Evolutionary conservation across 2,329 filamentous ascomycete species (phyloP), one percentile per base, ranked within the genome.

Genomic region (Corinectria fuckeliana): DNA sequence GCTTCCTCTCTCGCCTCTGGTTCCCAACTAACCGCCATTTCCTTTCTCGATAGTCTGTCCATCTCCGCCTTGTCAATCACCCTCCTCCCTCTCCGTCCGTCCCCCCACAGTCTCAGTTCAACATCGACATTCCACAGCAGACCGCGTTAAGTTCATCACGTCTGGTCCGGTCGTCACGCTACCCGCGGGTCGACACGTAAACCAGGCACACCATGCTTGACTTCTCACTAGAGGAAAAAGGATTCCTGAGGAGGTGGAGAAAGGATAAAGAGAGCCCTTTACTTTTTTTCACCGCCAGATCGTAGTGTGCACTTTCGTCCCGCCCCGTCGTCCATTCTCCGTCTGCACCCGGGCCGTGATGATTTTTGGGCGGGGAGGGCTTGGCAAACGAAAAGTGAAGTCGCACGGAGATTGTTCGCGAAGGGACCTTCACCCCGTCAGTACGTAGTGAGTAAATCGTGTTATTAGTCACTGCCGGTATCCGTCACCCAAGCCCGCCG

Each of bases 241-340:
- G 30, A 26, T 28, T 45, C 39, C 48, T 32, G 16, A 23, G 44
- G 23, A n/a, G n/a, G n/a, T 26, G 52, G 44, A 34, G 45, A 30
- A n/a, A n/a, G n/a, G n/a, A n/a, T n/a, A n/a, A n/a, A n/a, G n/a
- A n/a, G n/a, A n/a, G n/a, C n/a, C n/a, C n/a, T 14, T n/a, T 34
- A 28, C 16, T 34, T 16, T n/a, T 36, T 41, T 52, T 58, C 55
- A 58, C 55, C 55, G 55, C 55, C 55, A 58, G 55, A 58, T 58
- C 23, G 41, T 41, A 52, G 23, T 16, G 21, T 47, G 25, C 30
- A 41, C 48, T 48, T 41, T 44, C 48, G 55, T 58, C 55, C 55
- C 55, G 48, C 55, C 45, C 55, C 41, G 48, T 55, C 38, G n/a
- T 38, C 55, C 55, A 48, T 51, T n/a, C 45, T 56, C 44, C 45